phyloP scores from a whole-genome alignment of 2,329 filamentous ascomycete genomes.

The Balansia obtecta region DNA sequence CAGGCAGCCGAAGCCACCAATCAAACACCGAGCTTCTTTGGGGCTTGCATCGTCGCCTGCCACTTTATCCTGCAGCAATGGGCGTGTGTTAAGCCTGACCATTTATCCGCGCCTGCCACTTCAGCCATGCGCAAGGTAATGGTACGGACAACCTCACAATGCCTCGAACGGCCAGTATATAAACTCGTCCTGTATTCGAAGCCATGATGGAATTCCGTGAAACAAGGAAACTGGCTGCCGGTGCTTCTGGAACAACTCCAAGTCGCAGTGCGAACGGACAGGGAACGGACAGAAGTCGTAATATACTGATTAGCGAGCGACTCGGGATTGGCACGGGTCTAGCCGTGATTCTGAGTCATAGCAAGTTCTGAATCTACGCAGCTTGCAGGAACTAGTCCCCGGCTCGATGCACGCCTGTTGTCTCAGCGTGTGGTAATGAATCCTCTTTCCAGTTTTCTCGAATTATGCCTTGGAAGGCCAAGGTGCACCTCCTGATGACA shows the following conservation, averaged over 20 bases:
- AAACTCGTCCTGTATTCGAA: too few species aligned
- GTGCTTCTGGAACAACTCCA: not conserved
- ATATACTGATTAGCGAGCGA: too few species aligned
- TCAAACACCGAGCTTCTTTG: not conserved
- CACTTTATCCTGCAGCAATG: not conserved
- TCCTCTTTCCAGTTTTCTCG: not conserved
- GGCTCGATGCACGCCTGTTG: conserved; percentile 1
- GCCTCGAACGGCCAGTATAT: too few species aligned
- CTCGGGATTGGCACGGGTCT: not conserved
- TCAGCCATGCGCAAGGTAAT: not conserved
- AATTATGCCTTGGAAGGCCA: not conserved
- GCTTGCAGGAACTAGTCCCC: not conserved
- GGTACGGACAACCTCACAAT: not conserved
- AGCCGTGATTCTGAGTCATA: not conserved
- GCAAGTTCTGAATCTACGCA: not conserved
- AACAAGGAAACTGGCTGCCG: too few species aligned
- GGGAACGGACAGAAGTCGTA: not conserved
- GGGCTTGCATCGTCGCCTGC: not conserved
- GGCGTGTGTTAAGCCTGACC: not conserved
- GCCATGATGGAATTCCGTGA: too few species aligned
- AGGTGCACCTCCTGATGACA: not conserved
- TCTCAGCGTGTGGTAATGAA: not conserved
- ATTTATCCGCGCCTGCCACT: not conserved
- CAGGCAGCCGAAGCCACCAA: conserved; percentile 1
- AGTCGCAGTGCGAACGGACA: not conserved